These are phyloP conservation scores for Pestalotiopsis fici DNA, from an alignment of 2,329 filamentous ascomycete species.

Conservation along the genomic window DNA sequence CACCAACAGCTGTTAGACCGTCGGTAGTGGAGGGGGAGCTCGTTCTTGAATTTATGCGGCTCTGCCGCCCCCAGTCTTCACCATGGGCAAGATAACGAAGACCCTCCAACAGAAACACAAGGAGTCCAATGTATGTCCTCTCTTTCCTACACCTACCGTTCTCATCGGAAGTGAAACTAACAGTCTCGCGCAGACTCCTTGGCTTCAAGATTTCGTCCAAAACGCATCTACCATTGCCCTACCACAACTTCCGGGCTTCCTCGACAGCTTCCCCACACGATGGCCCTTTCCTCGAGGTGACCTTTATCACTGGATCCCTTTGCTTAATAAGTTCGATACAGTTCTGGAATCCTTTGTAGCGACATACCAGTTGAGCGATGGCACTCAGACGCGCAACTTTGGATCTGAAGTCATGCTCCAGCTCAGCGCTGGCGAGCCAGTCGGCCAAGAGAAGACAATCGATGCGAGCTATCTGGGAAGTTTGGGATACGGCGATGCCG, in stretches of 20 bases:
- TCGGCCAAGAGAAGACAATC: conserved; percentile 40
- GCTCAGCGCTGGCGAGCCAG: conserved; percentile 54
- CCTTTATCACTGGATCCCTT: conserved; percentile 95
- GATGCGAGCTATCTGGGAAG: conserved; percentile 43
- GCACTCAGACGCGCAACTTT: conserved; percentile 80
- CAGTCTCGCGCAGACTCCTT: conserved; percentile 68
- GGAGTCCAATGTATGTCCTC: conserved; percentile 62
- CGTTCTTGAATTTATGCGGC: conserved; percentile 48
- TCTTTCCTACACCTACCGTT: conserved; percentile 11
- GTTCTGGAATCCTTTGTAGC: conserved; percentile 81
- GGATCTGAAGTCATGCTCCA: conserved; percentile 58
- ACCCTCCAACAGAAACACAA: conserved; percentile 66
- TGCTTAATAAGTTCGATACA: conserved; percentile 90
- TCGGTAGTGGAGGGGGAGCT: conserved; percentile 60
- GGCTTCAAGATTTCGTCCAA: conserved; percentile 79
- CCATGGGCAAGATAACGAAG: conserved; percentile 71
- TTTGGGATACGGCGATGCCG: conserved; percentile 70
- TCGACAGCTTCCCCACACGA: conserved; percentile 79
- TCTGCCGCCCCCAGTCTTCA: conserved; percentile 57
- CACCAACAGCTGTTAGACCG: conserved; percentile 36
- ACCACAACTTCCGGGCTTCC: conserved; percentile 73
- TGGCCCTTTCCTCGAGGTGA: conserved; percentile 97
- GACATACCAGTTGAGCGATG: conserved; percentile 77
- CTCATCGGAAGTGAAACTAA: conserved; percentile 26
- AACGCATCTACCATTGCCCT: conserved; percentile 69